A percentile compares a stretch with the other conserved stretches of the same genome.
Evolutionary conservation across 768 basidiomycete species (phyloP).

Genomic region (Amyloporia xantha): DNA sequence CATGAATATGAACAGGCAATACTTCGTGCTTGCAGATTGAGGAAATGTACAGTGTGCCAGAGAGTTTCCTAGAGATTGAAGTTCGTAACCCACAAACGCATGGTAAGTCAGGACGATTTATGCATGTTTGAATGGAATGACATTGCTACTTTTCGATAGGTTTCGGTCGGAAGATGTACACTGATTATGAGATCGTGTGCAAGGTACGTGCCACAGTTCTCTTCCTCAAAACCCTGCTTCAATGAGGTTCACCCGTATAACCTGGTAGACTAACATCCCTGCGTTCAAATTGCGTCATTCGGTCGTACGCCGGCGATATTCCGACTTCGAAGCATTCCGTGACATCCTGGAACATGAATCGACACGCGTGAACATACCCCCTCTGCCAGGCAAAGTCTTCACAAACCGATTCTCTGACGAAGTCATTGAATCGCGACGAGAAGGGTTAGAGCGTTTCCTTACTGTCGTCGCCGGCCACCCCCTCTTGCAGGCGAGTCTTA

Average conservation of each 20-base stretch:
- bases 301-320: slow-evolving; percentile 56
- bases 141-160: slow-evolving; percentile 37
- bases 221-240: neutral
- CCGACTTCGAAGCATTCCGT: slow-evolving; percentile 82
- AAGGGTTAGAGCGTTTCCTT: slow-evolving; percentile 91
- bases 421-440: slow-evolving; percentile 86
- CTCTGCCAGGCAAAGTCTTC: slow-evolving; percentile 96
- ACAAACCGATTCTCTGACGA: slow-evolving; percentile 98
- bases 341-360: slow-evolving; percentile 97
- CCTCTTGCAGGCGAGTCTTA: slow-evolving; percentile 69
- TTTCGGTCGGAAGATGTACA: slow-evolving; percentile 98
- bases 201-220: slow-evolving; percentile 50
- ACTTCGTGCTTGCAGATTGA: slow-evolving; percentile 56
- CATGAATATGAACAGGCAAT: slow-evolving; percentile 29
- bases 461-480: slow-evolving; percentile 98
- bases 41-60: slow-evolving; percentile 97
- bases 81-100: slow-evolving; percentile 96
- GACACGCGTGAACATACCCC: slow-evolving; percentile 95
- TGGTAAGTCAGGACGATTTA: slow-evolving; percentile 42
- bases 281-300: slow-evolving; percentile 88
- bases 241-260: neutral
- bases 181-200: slow-evolving; percentile 98
- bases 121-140: neutral
- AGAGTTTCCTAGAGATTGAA: slow-evolving; percentile 96
- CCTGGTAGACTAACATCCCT: slow-evolving; percentile 87